phyloP scores from a whole-genome alignment of 2,329 filamentous ascomycete genomes.

The Verticillium longisporum region DNA sequence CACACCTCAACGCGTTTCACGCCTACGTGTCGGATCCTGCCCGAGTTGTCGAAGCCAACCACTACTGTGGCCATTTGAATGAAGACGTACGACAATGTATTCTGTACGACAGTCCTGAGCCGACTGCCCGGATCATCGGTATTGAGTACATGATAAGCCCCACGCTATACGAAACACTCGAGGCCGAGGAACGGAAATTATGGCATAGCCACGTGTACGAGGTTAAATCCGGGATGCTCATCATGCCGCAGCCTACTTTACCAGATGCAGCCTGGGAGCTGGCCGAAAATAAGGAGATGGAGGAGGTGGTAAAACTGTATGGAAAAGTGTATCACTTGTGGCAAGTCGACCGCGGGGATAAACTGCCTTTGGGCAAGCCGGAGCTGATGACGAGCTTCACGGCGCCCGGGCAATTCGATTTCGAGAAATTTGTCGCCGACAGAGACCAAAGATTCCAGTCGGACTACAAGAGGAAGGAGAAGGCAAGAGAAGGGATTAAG shows the following conservation, averaged over 20 bases:
- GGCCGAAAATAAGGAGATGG: conserved; percentile 76
- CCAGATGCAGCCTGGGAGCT: conserved; percentile 62
- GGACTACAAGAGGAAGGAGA: conserved; percentile 36
- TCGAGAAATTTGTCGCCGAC: conserved; percentile 33
- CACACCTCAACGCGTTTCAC: conserved; percentile 83
- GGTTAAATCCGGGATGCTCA: conserved; percentile 72
- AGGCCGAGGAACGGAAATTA: conserved; percentile 59
- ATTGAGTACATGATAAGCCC: conserved; percentile 84
- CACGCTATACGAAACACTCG: conserved; percentile 59
- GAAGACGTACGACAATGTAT: conserved; percentile 76
- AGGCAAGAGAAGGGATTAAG: conserved; percentile 33
- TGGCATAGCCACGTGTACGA: conserved; percentile 77
- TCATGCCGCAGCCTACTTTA: conserved; percentile 60
- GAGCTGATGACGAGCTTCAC: conserved; percentile 50
- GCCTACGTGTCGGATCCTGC: conserved; percentile 67
- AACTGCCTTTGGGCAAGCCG: conserved; percentile 43
- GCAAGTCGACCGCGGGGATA: conserved; percentile 72
- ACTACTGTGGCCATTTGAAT: conserved; percentile 75
- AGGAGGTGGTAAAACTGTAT: conserved; percentile 65
- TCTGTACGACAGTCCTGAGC: conserved; percentile 66
- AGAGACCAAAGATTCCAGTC: conserved; percentile 38
- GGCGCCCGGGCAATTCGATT: conserved; percentile 39
- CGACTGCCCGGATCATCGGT: conserved; percentile 68
- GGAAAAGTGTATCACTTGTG: conserved; percentile 83
- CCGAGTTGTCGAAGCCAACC: conserved; percentile 69